Evolutionary conservation across 1,284 basidiomycete species (phyloP).

Genomic region (Leccinum pallidistipes): DNA sequence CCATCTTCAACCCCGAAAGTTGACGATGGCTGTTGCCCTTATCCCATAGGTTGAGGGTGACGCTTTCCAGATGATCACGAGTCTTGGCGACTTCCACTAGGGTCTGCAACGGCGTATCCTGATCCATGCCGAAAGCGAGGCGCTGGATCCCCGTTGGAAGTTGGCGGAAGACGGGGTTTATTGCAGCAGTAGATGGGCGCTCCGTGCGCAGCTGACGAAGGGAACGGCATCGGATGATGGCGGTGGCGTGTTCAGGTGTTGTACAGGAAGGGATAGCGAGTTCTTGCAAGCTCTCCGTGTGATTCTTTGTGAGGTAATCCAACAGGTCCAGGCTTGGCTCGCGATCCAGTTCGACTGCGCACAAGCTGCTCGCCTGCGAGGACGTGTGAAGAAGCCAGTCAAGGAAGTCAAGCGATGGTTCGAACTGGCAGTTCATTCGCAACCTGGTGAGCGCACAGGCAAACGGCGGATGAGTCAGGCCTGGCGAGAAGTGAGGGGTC

Average conservation of each 20-base stretch:
- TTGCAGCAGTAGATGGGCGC: conserved; percentile 42
- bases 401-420: conserved; percentile 59
- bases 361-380: conserved; percentile 41
- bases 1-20: conserved; percentile 52
- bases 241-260: conserved; percentile 46
- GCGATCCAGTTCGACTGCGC: conserved; percentile 54
- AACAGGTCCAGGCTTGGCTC: conserved; percentile 54
- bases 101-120: conserved; percentile 51
- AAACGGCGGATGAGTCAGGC: conserved; percentile 43
- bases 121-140: conserved; percentile 57
- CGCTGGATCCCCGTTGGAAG: conserved; percentile 52
- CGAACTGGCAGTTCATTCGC: conserved; percentile 58
- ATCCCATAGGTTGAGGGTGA: conserved; percentile 51
- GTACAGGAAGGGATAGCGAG: conserved; percentile 56
- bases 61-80: conserved; percentile 39
- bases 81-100: conserved; percentile 51
- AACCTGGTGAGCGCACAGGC: conserved; percentile 49
- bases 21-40: conserved; percentile 47
- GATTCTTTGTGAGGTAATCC: conserved; percentile 49
- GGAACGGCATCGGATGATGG: conserved; percentile 46
- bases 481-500: conserved; percentile 49
- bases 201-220: conserved; percentile 56
- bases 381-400: conserved; percentile 68
- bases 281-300: conserved; percentile 49
- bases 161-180: conserved; percentile 46